Percentiles rank a stretch among this genome's conserved stretches.
Evolutionary conservation across 2,329 filamentous ascomycete species (phyloP).

Genomic region (Aspergillus spinulosporus): DNA sequence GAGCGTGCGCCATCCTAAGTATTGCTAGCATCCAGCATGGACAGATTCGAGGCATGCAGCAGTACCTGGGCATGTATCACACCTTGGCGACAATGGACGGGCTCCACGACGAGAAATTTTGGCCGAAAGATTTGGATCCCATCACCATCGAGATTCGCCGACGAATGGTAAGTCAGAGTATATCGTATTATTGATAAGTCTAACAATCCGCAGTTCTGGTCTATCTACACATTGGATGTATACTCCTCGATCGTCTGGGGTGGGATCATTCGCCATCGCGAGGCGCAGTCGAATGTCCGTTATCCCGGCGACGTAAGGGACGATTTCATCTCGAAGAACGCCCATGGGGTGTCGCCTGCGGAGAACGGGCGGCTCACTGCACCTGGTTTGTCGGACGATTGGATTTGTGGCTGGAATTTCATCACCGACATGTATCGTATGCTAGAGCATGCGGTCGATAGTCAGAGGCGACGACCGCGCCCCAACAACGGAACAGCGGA

Average conservation of each 20-base stretch:
- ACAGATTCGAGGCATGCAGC: slow-evolving; percentile 8
- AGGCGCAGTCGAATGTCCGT: slow-evolving; percentile 5
- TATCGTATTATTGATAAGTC: not conserved
- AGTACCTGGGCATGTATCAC: slow-evolving; percentile 8
- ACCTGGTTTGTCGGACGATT: not conserved
- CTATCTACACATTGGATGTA: slow-evolving; percentile 7
- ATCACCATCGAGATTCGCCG: slow-evolving; percentile 4
- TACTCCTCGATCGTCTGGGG: slow-evolving; percentile 12
- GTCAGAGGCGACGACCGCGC: not conserved
- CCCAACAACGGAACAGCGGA: not conserved
- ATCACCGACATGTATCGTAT: slow-evolving; percentile 9
- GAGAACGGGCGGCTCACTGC: not conserved
- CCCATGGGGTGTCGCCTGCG: not conserved
- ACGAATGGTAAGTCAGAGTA: not conserved
- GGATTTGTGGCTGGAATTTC: slow-evolving; percentile 9
- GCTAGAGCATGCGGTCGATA: slow-evolving; percentile 6
- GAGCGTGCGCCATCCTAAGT: slow-evolving; percentile 1
- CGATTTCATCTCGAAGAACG: not conserved
- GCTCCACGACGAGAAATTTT: slow-evolving; percentile 6
- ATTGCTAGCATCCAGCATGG: slow-evolving; percentile 9
- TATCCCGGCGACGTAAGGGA: slow-evolving; percentile 1
- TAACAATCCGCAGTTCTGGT: slow-evolving; percentile 5
- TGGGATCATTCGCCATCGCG: slow-evolving; percentile 3
- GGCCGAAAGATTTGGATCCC: slow-evolving; percentile 7
- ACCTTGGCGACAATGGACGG: slow-evolving; percentile 6